phyloP scores from a whole-genome alignment of 768 basidiomycete species.

The Cyclocybe aegerita region DNA sequence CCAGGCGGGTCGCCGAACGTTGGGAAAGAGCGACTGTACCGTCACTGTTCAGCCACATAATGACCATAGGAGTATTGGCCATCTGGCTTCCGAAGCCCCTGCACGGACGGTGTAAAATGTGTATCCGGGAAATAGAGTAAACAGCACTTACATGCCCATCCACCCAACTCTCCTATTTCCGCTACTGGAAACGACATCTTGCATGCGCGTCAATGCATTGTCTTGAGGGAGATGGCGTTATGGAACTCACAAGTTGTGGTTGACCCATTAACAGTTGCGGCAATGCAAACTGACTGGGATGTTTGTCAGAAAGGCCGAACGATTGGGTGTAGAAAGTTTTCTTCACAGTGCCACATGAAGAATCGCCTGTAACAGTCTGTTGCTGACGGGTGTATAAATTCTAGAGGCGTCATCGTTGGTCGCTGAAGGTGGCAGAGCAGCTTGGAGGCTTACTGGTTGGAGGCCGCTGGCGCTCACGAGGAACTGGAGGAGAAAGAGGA shows the following conservation, averaged over 20 bases:
- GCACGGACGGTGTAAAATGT: not conserved
- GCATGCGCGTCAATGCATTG: not conserved
- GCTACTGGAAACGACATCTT: slow-evolving; percentile 50
- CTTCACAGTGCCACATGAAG: no score
- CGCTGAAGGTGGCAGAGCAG: no score
- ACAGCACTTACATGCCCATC: slow-evolving; percentile 57
- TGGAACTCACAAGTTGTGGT: slow-evolving; percentile 39
- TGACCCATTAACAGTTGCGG: slow-evolving; percentile 44
- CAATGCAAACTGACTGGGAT: slow-evolving; percentile 45
- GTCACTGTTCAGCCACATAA: slow-evolving; percentile 69
- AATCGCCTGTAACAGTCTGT: no score
- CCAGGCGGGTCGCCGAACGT: slow-evolving; percentile 48
- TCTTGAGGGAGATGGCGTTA: not conserved
- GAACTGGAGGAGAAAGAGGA: no score
- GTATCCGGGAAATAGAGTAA: not conserved
- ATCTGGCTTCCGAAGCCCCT: slow-evolving; percentile 63
- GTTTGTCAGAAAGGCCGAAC: not conserved
- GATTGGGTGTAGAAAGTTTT: no score
- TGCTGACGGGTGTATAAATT: no score
- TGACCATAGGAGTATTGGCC: slow-evolving; percentile 64
- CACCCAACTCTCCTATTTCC: slow-evolving; percentile 43
- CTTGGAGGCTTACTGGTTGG: no score
- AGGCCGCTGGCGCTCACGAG: no score
- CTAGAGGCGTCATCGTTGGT: no score
- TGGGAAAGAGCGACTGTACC: slow-evolving; percentile 67